Conservation (phyloP, 306 rosid species). For the Gynostemma pentaphyllum region DNA sequence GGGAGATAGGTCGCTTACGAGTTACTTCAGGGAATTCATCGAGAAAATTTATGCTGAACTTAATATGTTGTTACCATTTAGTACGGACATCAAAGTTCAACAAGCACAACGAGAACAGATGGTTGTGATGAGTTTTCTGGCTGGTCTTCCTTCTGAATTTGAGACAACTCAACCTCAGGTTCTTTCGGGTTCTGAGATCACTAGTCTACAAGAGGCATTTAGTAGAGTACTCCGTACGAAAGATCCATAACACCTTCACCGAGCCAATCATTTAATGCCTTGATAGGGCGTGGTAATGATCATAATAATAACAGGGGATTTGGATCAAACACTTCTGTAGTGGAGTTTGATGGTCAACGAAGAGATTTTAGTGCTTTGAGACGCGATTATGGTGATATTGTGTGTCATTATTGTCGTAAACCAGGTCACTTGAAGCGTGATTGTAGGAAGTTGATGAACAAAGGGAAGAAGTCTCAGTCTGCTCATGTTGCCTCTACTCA, state of each 20-base stretch:
- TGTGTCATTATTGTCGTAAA: background rate
- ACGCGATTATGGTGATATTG: background rate
- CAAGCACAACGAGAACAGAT: background rate
- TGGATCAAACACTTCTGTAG: background rate
- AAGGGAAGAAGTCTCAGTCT: background rate
- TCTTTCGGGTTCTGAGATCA: background rate
- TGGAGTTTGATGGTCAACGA: too few relatives aligned
- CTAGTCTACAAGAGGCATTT: background rate
- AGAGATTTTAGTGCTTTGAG: background rate
- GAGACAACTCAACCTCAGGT: background rate
- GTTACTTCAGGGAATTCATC: too few relatives aligned
- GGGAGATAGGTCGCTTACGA: too few relatives aligned
- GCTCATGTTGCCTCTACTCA: background rate
- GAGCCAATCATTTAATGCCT: background rate
- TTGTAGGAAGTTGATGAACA: background rate
- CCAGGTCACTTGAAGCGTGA: background rate
- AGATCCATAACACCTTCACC: background rate
- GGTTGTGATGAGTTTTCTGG: background rate
- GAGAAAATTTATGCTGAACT: background rate
- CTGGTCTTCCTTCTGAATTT: background rate
- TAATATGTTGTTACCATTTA: background rate
- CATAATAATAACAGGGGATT: background rate
- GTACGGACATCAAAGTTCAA: background rate
- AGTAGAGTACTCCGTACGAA: background rate
- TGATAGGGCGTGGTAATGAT: background rate